Evolutionary conservation across 441 rosid species (phyloP).

Genomic region (Adansonia grandidieri): DNA sequence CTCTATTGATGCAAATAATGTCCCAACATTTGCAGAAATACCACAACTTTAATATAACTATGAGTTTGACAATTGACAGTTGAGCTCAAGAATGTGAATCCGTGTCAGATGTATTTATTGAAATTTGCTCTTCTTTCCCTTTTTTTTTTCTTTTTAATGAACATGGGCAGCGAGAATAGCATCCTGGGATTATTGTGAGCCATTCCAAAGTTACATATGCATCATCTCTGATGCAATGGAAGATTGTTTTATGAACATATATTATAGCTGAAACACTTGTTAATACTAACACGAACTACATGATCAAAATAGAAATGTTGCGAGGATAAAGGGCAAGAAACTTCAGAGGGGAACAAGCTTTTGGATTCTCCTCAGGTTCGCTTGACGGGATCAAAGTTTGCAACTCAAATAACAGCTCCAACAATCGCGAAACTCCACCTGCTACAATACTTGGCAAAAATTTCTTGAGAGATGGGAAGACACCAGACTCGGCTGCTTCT

Average conservation of each 20-base stretch:
- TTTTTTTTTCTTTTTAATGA: too few species aligned
- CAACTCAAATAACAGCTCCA: constrained; percentile 50
- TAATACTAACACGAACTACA: background rate
- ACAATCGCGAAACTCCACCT: constrained; percentile 38
- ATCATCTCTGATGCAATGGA: background rate
- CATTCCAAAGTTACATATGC: background rate
- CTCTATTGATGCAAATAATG: too few species aligned
- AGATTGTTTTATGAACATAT: background rate
- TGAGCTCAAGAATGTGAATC: too few species aligned
- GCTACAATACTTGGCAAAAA: constrained; percentile 57
- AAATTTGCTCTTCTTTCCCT: too few species aligned
- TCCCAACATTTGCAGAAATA: too few species aligned
- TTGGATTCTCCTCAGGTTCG: constrained; percentile 30
- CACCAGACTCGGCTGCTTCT: constrained; percentile 38
- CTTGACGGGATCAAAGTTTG: constrained; percentile 59
- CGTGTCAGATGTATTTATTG: too few species aligned
- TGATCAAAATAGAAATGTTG: constrained; percentile 5
- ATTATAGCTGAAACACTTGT: background rate
- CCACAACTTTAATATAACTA: too few species aligned
- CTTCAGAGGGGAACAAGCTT: background rate
- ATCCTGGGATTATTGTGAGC: too few species aligned
- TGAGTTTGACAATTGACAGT: too few species aligned
- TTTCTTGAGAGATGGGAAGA: constrained; percentile 52
- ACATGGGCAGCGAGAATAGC: too few species aligned
- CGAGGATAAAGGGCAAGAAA: constrained; percentile 15